Conservation (phyloP, 2,329 filamentous ascomycete genomes). For the Venturia asperata region DNA sequence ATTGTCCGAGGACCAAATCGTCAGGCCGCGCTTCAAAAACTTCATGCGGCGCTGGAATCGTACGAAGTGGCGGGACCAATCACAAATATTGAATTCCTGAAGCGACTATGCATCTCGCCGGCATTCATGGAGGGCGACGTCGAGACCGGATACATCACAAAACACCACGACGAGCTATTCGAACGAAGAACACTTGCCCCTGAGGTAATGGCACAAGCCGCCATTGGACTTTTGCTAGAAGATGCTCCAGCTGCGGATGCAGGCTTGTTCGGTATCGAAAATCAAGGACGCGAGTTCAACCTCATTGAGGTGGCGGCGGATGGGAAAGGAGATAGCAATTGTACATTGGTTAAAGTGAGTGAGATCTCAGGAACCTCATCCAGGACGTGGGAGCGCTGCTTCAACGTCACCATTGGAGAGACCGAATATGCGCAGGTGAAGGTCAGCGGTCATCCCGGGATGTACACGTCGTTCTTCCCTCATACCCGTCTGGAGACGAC, state of each 20-base stretch:
- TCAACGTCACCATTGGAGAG: slow-evolving; percentile 43
- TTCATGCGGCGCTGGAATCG: slow-evolving; percentile 70
- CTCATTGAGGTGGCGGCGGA: slow-evolving; percentile 44
- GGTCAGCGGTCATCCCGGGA: slow-evolving; percentile 34
- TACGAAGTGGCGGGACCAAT: slow-evolving; percentile 90
- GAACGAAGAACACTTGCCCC: slow-evolving; percentile 51
- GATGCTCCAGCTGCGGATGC: slow-evolving; percentile 23
- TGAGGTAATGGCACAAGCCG: slow-evolving; percentile 81
- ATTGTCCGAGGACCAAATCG: slow-evolving; percentile 80
- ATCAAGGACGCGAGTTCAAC: slow-evolving; percentile 56
- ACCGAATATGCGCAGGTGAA: slow-evolving; percentile 39
- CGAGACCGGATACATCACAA: slow-evolving; percentile 94
- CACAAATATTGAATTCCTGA: slow-evolving; percentile 96
- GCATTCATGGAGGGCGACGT: slow-evolving; percentile 83
- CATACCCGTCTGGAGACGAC: slow-evolving; percentile 73
- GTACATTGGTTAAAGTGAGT: slow-evolving; percentile 43
- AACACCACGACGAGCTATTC: slow-evolving; percentile 76
- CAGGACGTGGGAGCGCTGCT: slow-evolving; percentile 45
- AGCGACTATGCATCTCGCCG: slow-evolving; percentile 71
- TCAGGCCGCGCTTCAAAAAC: slow-evolving; percentile 72
- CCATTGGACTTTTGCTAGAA: slow-evolving; percentile 61
- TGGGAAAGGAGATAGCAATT: slow-evolving; percentile 32
- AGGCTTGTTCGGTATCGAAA: slow-evolving; percentile 25
- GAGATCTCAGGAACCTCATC: slow-evolving; percentile 32
- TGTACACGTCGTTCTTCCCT: slow-evolving; percentile 62